Evolutionary conservation across 768 basidiomycete species (phyloP).

Genomic region (Psilocybe azurescens): DNA sequence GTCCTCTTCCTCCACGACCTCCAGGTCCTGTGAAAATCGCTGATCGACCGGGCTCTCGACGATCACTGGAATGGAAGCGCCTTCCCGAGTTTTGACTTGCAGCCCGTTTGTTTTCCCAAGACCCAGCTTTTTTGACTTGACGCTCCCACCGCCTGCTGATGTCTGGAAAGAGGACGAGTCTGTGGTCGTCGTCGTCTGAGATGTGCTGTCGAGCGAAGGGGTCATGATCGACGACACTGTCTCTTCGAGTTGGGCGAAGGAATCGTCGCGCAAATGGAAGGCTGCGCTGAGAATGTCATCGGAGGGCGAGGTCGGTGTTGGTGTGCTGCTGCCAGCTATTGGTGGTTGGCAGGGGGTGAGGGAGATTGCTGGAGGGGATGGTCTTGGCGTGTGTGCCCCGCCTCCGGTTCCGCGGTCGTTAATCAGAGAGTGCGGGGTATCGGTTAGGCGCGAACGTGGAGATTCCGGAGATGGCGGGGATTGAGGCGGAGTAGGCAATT

Average conservation of each 20-base stretch:
- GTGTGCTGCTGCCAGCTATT: too few relatives aligned
- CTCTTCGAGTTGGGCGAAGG: slow-evolving; percentile 21
- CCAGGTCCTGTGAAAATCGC: slow-evolving; percentile 16
- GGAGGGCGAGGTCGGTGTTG: background rate
- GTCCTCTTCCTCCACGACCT: background rate
- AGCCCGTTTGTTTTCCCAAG: slow-evolving; percentile 24
- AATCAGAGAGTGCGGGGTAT: too few relatives aligned
- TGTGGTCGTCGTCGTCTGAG: slow-evolving; percentile 24
- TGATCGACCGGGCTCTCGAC: slow-evolving; percentile 45
- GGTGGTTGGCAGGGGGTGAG: slow-evolving; percentile 13
- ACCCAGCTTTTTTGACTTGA: background rate
- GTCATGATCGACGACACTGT: slow-evolving; percentile 28
- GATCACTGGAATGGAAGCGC: slow-evolving; percentile 33
- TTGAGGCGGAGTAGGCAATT: slow-evolving; percentile 3
- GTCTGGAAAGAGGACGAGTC: slow-evolving; percentile 27
- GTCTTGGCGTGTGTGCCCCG: slow-evolving; percentile 5
- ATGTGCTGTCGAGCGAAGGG: slow-evolving; percentile 33
- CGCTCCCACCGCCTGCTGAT: slow-evolving; percentile 3
- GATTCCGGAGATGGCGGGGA: slow-evolving; percentile 10
- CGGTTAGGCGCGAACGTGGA: slow-evolving; percentile 1
- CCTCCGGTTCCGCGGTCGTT: background rate
- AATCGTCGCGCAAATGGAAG: slow-evolving; percentile 18
- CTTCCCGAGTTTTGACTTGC: slow-evolving; percentile 25
- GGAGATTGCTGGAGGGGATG: slow-evolving; percentile 21
- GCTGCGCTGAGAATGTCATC: slow-evolving; percentile 15